phyloP scores from a whole-genome alignment of 2,329 filamentous ascomycete genomes.

The Leptosphaerulina australis region DNA sequence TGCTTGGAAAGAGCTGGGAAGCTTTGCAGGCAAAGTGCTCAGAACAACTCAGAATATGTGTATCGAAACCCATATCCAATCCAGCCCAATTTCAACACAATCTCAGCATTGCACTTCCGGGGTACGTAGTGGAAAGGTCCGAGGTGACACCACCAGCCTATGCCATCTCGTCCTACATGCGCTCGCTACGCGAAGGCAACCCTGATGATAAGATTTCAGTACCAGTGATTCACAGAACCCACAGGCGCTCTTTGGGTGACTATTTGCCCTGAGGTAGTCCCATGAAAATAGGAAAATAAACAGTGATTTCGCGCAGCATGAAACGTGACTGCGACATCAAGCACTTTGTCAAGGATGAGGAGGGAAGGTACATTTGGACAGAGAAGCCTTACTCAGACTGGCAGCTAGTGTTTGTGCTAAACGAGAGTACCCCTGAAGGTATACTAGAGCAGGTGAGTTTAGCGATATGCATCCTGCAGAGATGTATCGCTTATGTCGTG shows the following conservation, averaged over 20 bases:
- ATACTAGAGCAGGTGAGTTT: constrained; percentile 9
- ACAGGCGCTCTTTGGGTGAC: constrained; percentile 11
- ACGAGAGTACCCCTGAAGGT: constrained; percentile 11
- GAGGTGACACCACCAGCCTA: constrained; percentile 3
- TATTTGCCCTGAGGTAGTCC: constrained; percentile 11
- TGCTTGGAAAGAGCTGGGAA: background rate
- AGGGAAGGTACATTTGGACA: constrained; percentile 15
- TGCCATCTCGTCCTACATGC: constrained; percentile 5
- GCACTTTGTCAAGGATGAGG: constrained; percentile 15
- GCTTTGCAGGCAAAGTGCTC: background rate
- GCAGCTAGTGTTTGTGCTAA: constrained; percentile 13
- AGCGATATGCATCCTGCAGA: background rate
- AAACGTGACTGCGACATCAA: constrained; percentile 17
- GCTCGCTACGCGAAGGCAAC: constrained; percentile 8
- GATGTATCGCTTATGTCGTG: background rate
- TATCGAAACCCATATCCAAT: background rate
- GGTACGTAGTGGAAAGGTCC: background rate
- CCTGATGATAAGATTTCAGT: constrained; percentile 12
- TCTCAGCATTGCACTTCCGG: background rate
- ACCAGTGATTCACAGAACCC: constrained; percentile 14
- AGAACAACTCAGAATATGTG: background rate
- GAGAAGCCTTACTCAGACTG: constrained; percentile 13
- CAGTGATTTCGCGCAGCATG: constrained; percentile 14
- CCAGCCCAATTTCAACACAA: background rate
- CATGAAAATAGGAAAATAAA: constrained; percentile 10